Base-by-base conservation (phyloP, 805 yeast species). In the Maudiozyma barnettii region DNA sequence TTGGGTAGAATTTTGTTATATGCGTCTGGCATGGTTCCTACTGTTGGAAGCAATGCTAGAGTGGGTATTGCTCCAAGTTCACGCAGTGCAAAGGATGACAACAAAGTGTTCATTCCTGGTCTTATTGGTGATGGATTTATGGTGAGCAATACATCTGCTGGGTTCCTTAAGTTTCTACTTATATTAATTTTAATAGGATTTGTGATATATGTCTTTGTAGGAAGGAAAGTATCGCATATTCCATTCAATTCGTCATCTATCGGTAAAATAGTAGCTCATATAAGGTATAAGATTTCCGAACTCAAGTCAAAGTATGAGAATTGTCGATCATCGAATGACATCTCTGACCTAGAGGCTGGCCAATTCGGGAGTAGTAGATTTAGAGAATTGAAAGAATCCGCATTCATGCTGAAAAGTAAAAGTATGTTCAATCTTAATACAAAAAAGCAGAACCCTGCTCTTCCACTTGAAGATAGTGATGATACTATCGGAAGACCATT, bases 1-100 rank as follows among this genome's bases (percentile, higher is more conserved):
- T 63, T 93, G 33, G 99, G 99, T 5, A 82, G 84, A 58, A 88
- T 90, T 23, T 61, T 93, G 4, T 63, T 91, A 12, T 86, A 81
- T 62, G 96, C 96, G 0, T 80, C 95, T 0, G 77, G 90, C 14
- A 81, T 79, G 52, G 72, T 86, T 6, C 30, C 44, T 8, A 47
- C 50, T 4, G 58, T 58, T 12, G 22, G 45, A n/a, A 35, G 41
- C 2, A 49, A 44, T 18, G 38, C 23, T 3, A 39, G 43, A 3
- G 62, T 63, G 3, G 69, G 68, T 5, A 51, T 64, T 23, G 41
- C 30, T 5, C 68, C 67, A 10, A 64, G 67, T 43, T 26, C 49
- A 16, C 46, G 50, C 18, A 51, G 51, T 19, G 45, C 44, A 1
- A 41, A 54, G 21, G 45, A 47, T 13, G 46, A 47, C 18, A 64